Evolutionary conservation across 371 early-diverging fungal species (phyloP), one percentile per base, ranked within the genome.

Genomic region (Smittium mucronatum): DNA sequence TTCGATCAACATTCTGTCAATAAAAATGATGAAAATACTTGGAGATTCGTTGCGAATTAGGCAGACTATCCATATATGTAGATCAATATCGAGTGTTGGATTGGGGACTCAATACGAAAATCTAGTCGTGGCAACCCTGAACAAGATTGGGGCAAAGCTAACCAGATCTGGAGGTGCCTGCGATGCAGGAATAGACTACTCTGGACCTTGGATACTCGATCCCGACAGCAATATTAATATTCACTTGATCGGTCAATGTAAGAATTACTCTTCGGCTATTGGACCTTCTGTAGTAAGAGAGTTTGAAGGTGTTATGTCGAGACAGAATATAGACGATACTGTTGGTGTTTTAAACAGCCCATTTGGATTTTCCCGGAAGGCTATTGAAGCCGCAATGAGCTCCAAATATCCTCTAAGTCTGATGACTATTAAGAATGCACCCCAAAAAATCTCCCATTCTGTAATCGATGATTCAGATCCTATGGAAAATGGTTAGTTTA

Each of bases 231-330:
- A 70, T 21, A 29, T 58, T 34, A 47, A 66, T 25, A 72, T 79
- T 32, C 69, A 71, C 36, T n/a, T 79, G 28, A 72, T 75, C 34
- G 79, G 78, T 1, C 79, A 79, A 35, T 78, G 78, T 71, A 79
- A 79, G 67, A 69, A 72, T 68, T 78, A 78, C 36, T 72, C 70
- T 68, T 75, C 70, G 58, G 70, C 64, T 58, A 69, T 78, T 58
- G 78, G 78, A 0, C 77, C 78, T 1, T 63, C 78, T 29, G 64
- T 78, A 15, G 70, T 78, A 36, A 74, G 78, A 33, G 78, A 78
- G 60, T 78, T 75, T 75, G 78, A 78, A 31, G 78, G 78, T 34
- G 78, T 78, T 25, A 78, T 78, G 78, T 70, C 78, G 25, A 64
- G 78, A 17, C 78, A 78, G 34, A 73, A 74, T 16, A n/a, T 26